A percentile compares a stretch with the other conserved stretches of the same genome.
Conservation (phyloP, 2,329 filamentous ascomycete species). For the Colletotrichum costaricense region DNA sequence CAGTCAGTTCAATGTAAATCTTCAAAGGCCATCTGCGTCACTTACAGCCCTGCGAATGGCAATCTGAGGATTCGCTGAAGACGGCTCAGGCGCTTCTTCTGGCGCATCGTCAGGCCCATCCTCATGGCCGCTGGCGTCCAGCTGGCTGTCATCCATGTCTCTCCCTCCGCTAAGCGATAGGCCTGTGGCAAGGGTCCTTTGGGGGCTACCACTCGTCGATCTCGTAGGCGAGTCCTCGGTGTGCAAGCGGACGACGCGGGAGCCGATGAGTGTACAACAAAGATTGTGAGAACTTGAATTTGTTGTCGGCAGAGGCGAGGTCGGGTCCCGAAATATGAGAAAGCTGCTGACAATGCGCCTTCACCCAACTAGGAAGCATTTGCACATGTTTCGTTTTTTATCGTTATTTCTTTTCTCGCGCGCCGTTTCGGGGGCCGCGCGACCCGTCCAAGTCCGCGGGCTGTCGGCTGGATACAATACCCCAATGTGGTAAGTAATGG, state of each 20-base stretch:
- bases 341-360: not conserved
- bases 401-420: conserved; percentile 17
- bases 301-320: conserved; percentile 15
- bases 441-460: not conserved
- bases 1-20: not conserved
- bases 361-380: conserved; percentile 8
- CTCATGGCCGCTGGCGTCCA: conserved; percentile 26
- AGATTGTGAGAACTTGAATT: not conserved
- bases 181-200: not conserved
- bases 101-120: conserved; percentile 23
- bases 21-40: not conserved
- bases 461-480: not conserved
- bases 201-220: not conserved
- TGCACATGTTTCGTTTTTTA: conserved; percentile 21
- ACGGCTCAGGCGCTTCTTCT: conserved; percentile 16
- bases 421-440: conserved; percentile 22
- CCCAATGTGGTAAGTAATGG: conserved; percentile 8
- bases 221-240: not conserved
- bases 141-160: conserved; percentile 32
- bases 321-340: conserved; percentile 31
- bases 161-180: not conserved
- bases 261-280: not conserved
- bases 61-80: conserved; percentile 7
- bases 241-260: not conserved
- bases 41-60: conserved; percentile 34